phyloP scores from a whole-genome alignment of 2,329 filamentous ascomycete species.

The Diaporthe vexans region DNA sequence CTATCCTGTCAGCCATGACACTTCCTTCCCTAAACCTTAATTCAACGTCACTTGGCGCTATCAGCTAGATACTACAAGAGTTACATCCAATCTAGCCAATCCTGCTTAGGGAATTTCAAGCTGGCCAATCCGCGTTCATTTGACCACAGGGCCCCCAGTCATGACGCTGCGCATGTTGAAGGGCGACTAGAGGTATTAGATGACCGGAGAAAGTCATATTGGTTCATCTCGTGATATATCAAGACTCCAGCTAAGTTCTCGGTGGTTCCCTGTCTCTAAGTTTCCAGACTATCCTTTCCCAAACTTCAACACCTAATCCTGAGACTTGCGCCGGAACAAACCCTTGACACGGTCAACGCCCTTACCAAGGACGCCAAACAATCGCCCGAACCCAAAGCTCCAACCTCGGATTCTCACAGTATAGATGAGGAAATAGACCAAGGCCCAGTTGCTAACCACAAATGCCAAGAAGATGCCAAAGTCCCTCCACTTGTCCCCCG shows the following conservation, averaged over 20 bases:
- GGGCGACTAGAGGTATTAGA: too few species aligned
- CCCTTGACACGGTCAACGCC: constrained; percentile 34
- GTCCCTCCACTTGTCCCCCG: constrained; percentile 73
- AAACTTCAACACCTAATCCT: background rate
- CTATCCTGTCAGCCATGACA: too few species aligned
- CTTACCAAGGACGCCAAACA: constrained; percentile 43
- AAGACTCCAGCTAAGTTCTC: background rate
- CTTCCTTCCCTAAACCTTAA: too few species aligned
- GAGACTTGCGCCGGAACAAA: constrained; percentile 7
- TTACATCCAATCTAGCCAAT: background rate
- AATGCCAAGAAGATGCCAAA: constrained; percentile 76
- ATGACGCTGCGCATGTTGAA: background rate
- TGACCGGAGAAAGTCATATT: too few species aligned
- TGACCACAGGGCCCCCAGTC: background rate
- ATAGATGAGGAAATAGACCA: constrained; percentile 50
- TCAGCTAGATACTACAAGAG: background rate
- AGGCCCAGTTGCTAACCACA: constrained; percentile 72
- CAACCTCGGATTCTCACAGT: constrained; percentile 48
- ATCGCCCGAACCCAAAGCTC: constrained; percentile 47
- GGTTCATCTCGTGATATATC: background rate
- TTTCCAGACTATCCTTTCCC: background rate
- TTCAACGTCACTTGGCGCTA: too few species aligned
- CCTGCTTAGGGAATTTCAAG: background rate
- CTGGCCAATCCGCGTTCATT: background rate
- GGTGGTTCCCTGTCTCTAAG: background rate